Percentiles rank a stretch among this genome's conserved stretches.
phyloP scores from a whole-genome alignment of 441 rosid genomes.

The Gossypium schwendimanii region DNA sequence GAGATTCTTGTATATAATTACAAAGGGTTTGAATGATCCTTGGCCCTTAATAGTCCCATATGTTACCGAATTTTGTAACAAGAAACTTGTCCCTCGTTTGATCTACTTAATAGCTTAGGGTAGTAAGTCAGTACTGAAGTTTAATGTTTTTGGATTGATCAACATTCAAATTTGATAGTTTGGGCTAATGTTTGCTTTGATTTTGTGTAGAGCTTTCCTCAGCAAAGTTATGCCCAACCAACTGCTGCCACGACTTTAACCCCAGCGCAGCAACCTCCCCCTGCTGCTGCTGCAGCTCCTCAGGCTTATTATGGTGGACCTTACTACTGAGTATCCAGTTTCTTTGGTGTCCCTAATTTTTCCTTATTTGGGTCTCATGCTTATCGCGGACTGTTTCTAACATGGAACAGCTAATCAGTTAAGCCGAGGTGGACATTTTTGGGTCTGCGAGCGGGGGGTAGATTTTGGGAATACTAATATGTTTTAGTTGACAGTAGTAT shows the following conservation, averaged over 20 bases:
- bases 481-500: slow-evolving; percentile 2
- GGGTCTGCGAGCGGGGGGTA: not conserved
- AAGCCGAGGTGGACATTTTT: not conserved
- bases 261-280: slow-evolving; percentile 45
- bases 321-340: slow-evolving; percentile 41
- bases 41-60: too few relatives aligned
- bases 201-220: slow-evolving; percentile 43
- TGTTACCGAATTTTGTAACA: too few relatives aligned
- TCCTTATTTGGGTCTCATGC: slow-evolving; percentile 25
- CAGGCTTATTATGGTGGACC: slow-evolving; percentile 65
- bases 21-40: too few relatives aligned
- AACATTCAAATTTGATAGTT: not conserved
- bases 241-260: slow-evolving; percentile 45
- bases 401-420: too few relatives aligned
- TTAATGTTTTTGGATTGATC: not conserved
- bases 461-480: not conserved
- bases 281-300: slow-evolving; percentile 34
- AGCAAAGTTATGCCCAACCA: slow-evolving; percentile 76
- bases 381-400: slow-evolving; percentile 36
- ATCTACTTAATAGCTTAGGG: not conserved
- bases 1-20: too few relatives aligned
- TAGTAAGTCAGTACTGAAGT: not conserved
- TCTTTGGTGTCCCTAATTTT: not conserved
- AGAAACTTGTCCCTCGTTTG: too few relatives aligned
- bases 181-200: not conserved